A percentile compares a stretch with the other conserved stretches of the same genome.
phyloP scores from a whole-genome alignment of 2,329 filamentous ascomycete species.

The Chrysosphaeria jannelii region DNA sequence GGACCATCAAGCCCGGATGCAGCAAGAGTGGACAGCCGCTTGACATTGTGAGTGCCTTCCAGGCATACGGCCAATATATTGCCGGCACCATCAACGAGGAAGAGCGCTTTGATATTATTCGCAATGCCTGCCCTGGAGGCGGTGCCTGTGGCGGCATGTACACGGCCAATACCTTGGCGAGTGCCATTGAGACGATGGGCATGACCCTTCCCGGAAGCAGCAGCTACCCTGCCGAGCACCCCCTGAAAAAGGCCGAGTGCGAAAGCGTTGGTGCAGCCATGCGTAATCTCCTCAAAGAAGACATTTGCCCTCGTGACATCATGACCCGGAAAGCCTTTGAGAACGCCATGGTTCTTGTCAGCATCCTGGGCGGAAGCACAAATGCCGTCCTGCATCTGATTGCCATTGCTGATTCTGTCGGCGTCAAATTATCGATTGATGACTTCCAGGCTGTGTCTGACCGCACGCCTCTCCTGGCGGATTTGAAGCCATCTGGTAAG shows the following conservation, averaged over 20 bases:
- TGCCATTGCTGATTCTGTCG: constrained; percentile 55
- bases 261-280: constrained; percentile 40
- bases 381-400: constrained; percentile 68
- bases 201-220: constrained; percentile 63
- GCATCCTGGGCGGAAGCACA: constrained; percentile 57
- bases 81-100: constrained; percentile 75
- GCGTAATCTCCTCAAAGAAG: constrained; percentile 41
- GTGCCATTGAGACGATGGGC: constrained; percentile 39
- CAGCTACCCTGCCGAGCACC: constrained; percentile 46
- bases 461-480: constrained; percentile 48
- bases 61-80: constrained; percentile 88
- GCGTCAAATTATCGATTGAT: constrained; percentile 55
- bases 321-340: constrained; percentile 57
- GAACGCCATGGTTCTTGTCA: constrained; percentile 60
- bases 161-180: constrained; percentile 50
- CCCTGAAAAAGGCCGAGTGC: constrained; percentile 44
- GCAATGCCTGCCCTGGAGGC: constrained; percentile 60
- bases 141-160: constrained; percentile 76
- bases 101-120: constrained; percentile 78
- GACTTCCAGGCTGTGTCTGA: constrained; percentile 66
- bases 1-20: constrained; percentile 77
- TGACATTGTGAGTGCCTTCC: constrained; percentile 93
- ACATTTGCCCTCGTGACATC: constrained; percentile 51
- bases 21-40: constrained; percentile 45
- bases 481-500: constrained; percentile 62